Percentiles rank a stretch among this genome's conserved stretches.
phyloP scores from a whole-genome alignment of 208 protist genomes.

The Leishmania guyanensis region DNA sequence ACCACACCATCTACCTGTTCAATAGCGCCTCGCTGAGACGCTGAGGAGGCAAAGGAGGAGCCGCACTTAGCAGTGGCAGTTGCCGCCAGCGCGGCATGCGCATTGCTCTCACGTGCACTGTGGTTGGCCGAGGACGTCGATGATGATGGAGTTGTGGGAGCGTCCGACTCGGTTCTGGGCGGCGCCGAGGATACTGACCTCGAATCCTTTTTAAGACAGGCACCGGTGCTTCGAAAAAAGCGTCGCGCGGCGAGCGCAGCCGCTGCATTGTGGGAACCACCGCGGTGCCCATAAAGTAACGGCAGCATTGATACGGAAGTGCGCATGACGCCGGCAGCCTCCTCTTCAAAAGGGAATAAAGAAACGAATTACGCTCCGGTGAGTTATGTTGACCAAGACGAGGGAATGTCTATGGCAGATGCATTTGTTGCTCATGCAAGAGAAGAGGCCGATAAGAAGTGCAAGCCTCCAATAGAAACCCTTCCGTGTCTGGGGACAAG shows the following conservation, averaged over 20 bases:
- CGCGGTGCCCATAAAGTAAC: not conserved
- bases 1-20: not conserved
- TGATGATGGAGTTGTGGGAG: not conserved
- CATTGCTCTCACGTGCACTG: not conserved
- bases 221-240: not conserved
- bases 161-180: too few relatives aligned
- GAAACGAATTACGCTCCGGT: not conserved
- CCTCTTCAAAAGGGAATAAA: not conserved
- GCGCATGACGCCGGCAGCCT: not conserved
- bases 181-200: not conserved
- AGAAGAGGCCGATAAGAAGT: not conserved
- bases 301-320: not conserved
- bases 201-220: not conserved
- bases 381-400: not conserved
- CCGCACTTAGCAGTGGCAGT: slow-evolving; percentile 44
- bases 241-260: not conserved
- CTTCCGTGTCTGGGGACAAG: not conserved
- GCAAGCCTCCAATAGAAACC: not conserved
- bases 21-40: not conserved
- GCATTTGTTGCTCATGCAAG: not conserved
- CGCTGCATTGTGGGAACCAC: not conserved
- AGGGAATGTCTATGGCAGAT: not conserved
- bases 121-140: not conserved
- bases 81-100: slow-evolving; percentile 18
- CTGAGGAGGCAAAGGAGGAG: slow-evolving; percentile 61